Percentiles rank a stretch among this genome's conserved stretches.
These are phyloP conservation scores for Leccinellum luteum DNA, from an alignment of 768 basidiomycete genomes.

Conservation along the genomic window DNA sequence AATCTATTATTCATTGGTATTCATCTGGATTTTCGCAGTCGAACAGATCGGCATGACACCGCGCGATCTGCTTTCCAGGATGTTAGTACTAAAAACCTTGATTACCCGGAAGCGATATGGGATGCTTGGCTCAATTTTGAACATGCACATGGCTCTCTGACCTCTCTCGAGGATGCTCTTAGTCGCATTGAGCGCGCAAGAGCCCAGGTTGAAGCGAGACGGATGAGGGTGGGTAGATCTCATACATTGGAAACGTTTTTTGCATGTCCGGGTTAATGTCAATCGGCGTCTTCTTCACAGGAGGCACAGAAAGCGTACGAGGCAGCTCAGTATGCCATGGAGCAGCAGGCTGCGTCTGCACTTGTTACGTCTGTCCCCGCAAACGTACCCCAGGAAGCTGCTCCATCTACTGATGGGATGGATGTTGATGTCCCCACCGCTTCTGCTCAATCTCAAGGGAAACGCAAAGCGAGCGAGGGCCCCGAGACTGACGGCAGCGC, in stretches of 20 bases:
- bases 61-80: constrained; percentile 69
- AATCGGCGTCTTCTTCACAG: constrained; percentile 31
- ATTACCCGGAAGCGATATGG: constrained; percentile 96
- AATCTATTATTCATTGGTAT: neutral
- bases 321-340: constrained; percentile 44
- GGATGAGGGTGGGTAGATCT: constrained; percentile 53
- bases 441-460: constrained; percentile 45
- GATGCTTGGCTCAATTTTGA: constrained; percentile 91
- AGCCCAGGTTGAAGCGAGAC: constrained; percentile 55
- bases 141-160: constrained; percentile 71
- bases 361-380: constrained; percentile 27
- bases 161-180: constrained; percentile 59
- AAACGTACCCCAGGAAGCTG: neutral
- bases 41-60: constrained; percentile 50
- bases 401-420: constrained; percentile 33
- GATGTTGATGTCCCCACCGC: constrained; percentile 36
- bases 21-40: constrained; percentile 33
- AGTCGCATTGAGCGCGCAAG: constrained; percentile 66
- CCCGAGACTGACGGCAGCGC: constrained; percentile 39
- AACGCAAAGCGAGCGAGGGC: constrained; percentile 63
- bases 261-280: neutral
- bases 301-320: constrained; percentile 61
- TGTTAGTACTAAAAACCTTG: constrained; percentile 68
- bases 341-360: constrained; percentile 37
- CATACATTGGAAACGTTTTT: neutral